Conservation (phyloP, 441 rosid genomes). For the Gossypium gossypioides region DNA sequence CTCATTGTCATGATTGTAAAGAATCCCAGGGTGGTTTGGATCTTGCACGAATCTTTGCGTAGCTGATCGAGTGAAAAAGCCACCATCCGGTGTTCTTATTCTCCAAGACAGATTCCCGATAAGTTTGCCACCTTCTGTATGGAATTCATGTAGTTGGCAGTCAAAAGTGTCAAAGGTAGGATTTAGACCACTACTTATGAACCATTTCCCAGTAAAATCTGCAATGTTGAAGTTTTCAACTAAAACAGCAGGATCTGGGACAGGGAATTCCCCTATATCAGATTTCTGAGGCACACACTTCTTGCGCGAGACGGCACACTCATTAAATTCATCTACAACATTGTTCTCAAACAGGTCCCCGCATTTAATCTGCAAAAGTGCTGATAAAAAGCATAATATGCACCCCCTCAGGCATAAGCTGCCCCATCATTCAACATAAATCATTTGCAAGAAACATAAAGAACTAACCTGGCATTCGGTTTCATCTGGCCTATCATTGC, state of each 20-base stretch:
- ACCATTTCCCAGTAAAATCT: conserved; percentile 85
- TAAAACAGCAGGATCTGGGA: conserved; percentile 70
- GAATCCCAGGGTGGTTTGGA: conserved; percentile 50
- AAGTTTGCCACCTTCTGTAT: conserved; percentile 54
- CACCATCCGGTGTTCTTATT: conserved; percentile 55
- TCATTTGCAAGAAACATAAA: background rate
- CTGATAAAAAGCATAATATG: conserved; percentile 1
- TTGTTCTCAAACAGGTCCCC: conserved; percentile 79
- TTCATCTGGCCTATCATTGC: conserved; percentile 91
- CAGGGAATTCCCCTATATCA: conserved; percentile 79
- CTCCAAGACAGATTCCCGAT: conserved; percentile 81
- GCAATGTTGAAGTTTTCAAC: conserved; percentile 60
- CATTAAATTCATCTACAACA: conserved; percentile 84
- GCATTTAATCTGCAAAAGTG: conserved; percentile 61
- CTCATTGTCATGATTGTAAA: conserved; percentile 83
- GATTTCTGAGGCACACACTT: conserved; percentile 84
- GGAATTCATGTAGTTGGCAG: conserved; percentile 86
- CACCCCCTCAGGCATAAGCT: background rate
- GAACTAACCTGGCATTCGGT: conserved; percentile 81
- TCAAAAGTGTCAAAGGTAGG: conserved; percentile 77
- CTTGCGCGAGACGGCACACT: conserved; percentile 83
- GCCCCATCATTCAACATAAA: background rate
- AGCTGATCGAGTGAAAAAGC: conserved; percentile 71
- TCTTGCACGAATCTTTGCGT: conserved; percentile 68
- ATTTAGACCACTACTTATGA: conserved; percentile 78